Conservation (phyloP, 345 rosid species). For the Pistacia integerrima region DNA sequence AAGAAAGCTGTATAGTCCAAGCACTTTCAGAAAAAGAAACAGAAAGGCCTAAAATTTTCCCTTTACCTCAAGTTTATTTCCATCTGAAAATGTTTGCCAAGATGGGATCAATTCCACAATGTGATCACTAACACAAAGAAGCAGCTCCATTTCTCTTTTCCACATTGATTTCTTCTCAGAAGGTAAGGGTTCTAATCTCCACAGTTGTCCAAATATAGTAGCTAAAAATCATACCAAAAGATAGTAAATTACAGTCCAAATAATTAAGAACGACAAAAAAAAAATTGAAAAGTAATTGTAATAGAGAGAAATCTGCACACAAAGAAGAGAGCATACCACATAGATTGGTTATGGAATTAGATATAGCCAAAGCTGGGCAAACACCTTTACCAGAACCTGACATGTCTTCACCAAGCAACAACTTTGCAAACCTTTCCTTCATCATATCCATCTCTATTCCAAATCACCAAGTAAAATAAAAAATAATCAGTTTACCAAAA, state of each 20-base stretch:
- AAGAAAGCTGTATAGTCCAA: neutral
- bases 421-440: constrained; percentile 93
- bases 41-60: no score
- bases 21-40: neutral
- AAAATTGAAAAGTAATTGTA: neutral
- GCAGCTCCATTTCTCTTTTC: constrained; percentile 94
- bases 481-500: neutral
- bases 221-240: constrained; percentile 39
- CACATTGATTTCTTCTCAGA: constrained; percentile 84
- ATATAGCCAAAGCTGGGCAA: constrained; percentile 82
- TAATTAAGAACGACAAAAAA: neutral
- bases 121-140: constrained; percentile 81
- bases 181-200: constrained; percentile 87
- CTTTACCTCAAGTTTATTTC: constrained; percentile 87
- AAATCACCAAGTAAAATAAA: neutral
- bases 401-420: constrained; percentile 98
- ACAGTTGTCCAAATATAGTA: constrained; percentile 86
- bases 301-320: neutral
- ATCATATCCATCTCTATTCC: constrained; percentile 74
- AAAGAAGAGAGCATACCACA: constrained; percentile 53
- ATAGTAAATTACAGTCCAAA: neutral
- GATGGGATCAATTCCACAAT: constrained; percentile 91
- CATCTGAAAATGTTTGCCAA: constrained; percentile 87
- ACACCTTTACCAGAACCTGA: constrained; percentile 97
- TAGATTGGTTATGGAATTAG: constrained; percentile 94